Evolutionary conservation across 2,329 filamentous ascomycete species (phyloP).

Genomic region (Celoporthe dispersa): DNA sequence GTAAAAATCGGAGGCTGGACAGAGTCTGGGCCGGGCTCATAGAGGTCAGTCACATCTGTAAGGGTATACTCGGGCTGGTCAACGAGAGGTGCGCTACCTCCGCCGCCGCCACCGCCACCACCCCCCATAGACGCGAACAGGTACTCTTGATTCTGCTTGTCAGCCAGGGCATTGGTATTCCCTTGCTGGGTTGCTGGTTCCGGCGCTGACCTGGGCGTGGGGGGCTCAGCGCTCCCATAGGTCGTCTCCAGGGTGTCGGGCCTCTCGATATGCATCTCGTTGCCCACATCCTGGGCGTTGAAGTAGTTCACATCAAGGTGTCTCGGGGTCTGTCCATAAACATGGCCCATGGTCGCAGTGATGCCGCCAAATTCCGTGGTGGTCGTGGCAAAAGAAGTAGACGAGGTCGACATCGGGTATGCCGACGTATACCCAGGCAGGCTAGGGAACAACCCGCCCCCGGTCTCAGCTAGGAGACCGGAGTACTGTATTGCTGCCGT

Average conservation of each 20-base stretch:
- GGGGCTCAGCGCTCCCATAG: constrained; percentile 9
- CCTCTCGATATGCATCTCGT: background rate
- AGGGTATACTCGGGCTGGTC: constrained; percentile 29
- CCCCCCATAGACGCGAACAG: background rate
- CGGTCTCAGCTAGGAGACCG: background rate
- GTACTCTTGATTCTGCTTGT: constrained; percentile 11
- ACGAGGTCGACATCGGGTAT: background rate
- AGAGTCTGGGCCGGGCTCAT: constrained; percentile 26
- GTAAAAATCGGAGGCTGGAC: constrained; percentile 17
- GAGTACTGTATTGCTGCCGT: background rate
- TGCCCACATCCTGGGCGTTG: background rate
- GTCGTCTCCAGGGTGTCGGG: background rate
- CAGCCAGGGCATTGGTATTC: background rate
- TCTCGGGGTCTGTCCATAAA: background rate
- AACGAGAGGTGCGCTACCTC: background rate
- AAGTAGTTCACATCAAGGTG: constrained; percentile 7
- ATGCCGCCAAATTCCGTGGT: background rate
- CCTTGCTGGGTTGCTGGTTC: background rate
- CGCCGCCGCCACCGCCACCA: background rate
- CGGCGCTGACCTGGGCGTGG: constrained; percentile 18
- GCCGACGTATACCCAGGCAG: constrained; percentile 6
- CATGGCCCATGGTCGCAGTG: background rate
- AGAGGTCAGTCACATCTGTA: constrained; percentile 31
- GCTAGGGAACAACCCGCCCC: constrained; percentile 1
- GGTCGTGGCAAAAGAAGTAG: background rate